Base-by-base conservation (phyloP, 2,329 filamentous ascomycete species). In the Colletotrichum sp. region DNA sequence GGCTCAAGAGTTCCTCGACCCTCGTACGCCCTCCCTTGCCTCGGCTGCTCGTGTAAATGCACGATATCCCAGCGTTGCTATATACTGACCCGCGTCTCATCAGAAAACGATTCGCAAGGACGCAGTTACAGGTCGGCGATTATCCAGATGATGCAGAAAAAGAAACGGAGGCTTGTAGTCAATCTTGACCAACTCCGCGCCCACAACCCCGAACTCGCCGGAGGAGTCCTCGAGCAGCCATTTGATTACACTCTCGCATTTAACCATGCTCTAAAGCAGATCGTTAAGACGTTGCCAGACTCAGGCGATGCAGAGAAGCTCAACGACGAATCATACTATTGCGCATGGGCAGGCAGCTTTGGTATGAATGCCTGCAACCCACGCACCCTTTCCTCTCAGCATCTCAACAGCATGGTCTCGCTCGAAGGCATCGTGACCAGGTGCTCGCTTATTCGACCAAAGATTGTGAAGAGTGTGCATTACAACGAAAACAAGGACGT, bases 391-490 rank as follows among this genome's bases (percentile, higher is more conserved):
- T 95, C 95, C 67, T 98, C 96, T 4, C 90, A 92, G 55, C 95
- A 98, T 81, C 91, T 99, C 72, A 99, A 99, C 85, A 93, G 95
- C 82, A 98, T 99, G 96, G 95, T 99, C 16, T 98, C 96, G 5
- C 90, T 99, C 67, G 97, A 99, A 86, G 97, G 97, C 63, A 99
- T 99, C 81, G 97, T 99, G 57, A 99, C 97, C 43, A 94, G 97
- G 84, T 98, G 95, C 86, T 98, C 96, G 28, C 90, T 99, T 24
- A 98, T 99, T 78, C 92, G 98, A 72, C 97, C 97, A 13, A 99
- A 99, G 86, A 93, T 99, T n/a, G 93, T 99, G 77, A 98, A 98
- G 87, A 99, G 97, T 85, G 96, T 99, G 69, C 97, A 99, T 84
- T 99, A 96, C 86, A 98, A 95, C 81, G 96, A 98, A 86, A 92